These are phyloP conservation scores for Oryza brachyantha DNA, from an alignment of 176 grass and related monocot species.

Conservation along the genomic window DNA sequence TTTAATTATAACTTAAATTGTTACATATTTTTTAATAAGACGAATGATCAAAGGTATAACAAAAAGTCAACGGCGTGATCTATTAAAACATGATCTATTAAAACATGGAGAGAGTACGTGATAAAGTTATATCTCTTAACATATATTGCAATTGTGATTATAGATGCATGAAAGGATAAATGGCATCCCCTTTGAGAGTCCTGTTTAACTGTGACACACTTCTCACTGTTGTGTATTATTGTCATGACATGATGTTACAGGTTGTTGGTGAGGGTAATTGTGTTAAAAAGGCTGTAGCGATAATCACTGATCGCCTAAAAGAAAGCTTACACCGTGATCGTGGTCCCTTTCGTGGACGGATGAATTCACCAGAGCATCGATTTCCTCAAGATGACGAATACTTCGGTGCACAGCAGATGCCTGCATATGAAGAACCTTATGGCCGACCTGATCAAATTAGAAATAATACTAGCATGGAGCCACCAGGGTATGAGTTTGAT, in stretches of 20 bases:
- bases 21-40: no score
- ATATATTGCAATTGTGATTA: neutral
- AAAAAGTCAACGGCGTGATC: no score
- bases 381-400: slow-evolving; percentile 67
- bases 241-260: slow-evolving; percentile 39
- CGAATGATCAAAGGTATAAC: no score
- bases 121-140: slow-evolving; percentile 4
- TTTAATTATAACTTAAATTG: no score
- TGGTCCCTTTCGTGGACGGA: slow-evolving; percentile 64
- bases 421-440: slow-evolving; percentile 59
- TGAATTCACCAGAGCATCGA: slow-evolving; percentile 67
- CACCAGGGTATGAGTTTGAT: slow-evolving; percentile 71
- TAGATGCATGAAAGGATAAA: neutral
- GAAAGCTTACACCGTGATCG: slow-evolving; percentile 96
- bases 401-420: slow-evolving; percentile 43
- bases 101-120: no score
- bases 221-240: neutral
- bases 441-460: slow-evolving; percentile 48
- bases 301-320: slow-evolving; percentile 82
- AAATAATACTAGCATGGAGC: slow-evolving; percentile 57
- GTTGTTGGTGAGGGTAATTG: slow-evolving; percentile 80
- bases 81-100: no score
- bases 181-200: neutral
- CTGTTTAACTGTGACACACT: neutral
- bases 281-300: slow-evolving; percentile 82